A percentile compares a stretch with the other conserved stretches of the same genome.
Conservation (phyloP, 2,329 filamentous ascomycete species). For the Monilinia fructicola region DNA sequence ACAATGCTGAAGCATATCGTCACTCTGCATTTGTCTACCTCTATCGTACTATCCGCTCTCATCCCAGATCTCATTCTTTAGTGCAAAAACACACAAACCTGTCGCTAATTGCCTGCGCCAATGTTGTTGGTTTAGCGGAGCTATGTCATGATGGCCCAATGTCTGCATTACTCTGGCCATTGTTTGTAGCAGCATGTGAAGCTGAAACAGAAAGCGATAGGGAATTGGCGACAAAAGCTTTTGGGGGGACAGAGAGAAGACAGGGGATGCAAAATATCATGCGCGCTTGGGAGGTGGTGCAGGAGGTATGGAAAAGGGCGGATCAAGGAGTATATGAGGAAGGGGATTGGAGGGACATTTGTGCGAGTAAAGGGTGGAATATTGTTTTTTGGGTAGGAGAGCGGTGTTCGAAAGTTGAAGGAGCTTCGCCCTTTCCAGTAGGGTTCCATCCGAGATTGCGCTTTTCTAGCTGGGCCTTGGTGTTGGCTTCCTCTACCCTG, state of each 20-base stretch:
- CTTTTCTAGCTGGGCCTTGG: background rate
- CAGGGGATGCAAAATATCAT: conserved; percentile 67
- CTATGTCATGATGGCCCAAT: conserved; percentile 51
- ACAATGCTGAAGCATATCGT: conserved; percentile 52
- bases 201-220: conserved; percentile 52
- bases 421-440: no score
- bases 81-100: conserved; percentile 55
- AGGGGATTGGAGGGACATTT: conserved; percentile 52
- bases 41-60: conserved; percentile 44
- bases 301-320: conserved; percentile 59
- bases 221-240: conserved; percentile 51
- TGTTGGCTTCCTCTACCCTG: background rate
- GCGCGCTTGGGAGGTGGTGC: conserved; percentile 58
- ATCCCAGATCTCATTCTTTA: conserved; percentile 47
- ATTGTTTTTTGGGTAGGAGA: conserved; percentile 56
- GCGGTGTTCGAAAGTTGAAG: background rate
- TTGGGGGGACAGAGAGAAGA: conserved; percentile 52
- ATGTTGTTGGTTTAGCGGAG: conserved; percentile 50
- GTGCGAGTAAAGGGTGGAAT: conserved; percentile 56
- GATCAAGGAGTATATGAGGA: conserved; percentile 40
- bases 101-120: conserved; percentile 54
- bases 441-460: background rate
- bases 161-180: conserved; percentile 62
- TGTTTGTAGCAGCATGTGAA: conserved; percentile 63
- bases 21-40: conserved; percentile 50